Percentiles rank a stretch among this genome's conserved stretches.
Conservation (phyloP, 345 rosid genomes). For the Gossypioides kirkii region DNA sequence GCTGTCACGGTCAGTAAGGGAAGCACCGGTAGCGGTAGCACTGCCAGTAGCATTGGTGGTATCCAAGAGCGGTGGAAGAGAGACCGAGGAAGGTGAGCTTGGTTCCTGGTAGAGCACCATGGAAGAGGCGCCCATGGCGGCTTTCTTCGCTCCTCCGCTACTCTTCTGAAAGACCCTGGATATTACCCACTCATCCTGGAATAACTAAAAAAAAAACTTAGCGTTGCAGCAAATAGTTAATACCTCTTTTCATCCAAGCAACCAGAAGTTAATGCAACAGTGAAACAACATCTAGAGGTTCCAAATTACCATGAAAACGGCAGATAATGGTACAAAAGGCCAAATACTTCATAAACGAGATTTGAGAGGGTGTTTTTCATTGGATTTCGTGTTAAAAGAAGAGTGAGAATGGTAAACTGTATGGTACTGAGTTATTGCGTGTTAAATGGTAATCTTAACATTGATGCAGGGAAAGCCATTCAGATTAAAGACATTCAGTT, state of each 20-base stretch:
- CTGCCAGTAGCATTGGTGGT: constrained; percentile 21
- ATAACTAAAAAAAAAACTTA: background rate
- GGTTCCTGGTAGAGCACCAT: constrained; percentile 34
- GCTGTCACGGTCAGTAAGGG: constrained; percentile 34
- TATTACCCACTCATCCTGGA: constrained; percentile 94
- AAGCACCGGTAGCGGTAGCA: constrained; percentile 17
- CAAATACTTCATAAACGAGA: background rate
- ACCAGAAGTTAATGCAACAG: background rate
- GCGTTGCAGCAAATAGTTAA: background rate
- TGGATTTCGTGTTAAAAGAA: background rate
- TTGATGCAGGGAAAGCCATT: too few relatives aligned
- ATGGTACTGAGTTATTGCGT: background rate
- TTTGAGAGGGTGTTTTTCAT: background rate
- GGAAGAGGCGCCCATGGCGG: constrained; percentile 29
- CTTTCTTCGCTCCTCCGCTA: constrained; percentile 40
- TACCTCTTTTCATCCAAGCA: background rate
- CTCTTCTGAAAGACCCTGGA: constrained; percentile 77
- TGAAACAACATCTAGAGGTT: background rate
- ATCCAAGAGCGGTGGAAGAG: constrained; percentile 77
- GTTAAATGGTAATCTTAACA: background rate
- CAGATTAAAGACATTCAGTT: background rate
- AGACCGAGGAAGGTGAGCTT: constrained; percentile 68
- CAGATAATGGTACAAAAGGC: background rate
- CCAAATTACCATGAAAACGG: background rate
- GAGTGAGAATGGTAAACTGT: background rate